phyloP scores from a whole-genome alignment of 345 rosid species.

The Streptanthus diversifolius region DNA sequence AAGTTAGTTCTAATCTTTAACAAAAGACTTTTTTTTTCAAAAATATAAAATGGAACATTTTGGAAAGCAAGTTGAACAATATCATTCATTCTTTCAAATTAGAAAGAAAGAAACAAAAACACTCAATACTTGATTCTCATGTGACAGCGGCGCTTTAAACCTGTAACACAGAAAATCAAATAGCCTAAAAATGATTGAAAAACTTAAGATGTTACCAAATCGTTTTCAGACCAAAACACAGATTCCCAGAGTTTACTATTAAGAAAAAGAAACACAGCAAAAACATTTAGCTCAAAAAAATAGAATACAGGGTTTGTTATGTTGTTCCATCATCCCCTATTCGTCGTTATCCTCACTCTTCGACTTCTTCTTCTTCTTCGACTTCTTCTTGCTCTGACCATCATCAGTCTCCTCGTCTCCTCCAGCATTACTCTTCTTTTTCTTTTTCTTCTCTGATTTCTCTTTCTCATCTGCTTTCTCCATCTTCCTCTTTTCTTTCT shows the following conservation, averaged over 20 bases:
- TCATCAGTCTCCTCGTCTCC: conserved; percentile 27
- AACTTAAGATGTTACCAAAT: not conserved
- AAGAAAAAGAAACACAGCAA: not conserved
- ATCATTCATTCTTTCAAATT: not conserved
- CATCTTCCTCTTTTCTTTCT: conserved; percentile 34
- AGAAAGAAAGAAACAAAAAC: not conserved
- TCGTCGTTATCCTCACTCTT: conserved; percentile 28
- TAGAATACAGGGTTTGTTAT: conserved; percentile 15
- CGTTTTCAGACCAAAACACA: conserved; percentile 6
- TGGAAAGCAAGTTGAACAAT: not conserved
- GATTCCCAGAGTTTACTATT: not conserved
- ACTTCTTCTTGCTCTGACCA: conserved; percentile 30
- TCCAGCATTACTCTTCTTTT: conserved; percentile 32
- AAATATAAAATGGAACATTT: not conserved
- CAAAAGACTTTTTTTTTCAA: too few species aligned
- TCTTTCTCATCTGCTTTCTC: conserved; percentile 21
- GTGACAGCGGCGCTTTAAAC: not conserved
- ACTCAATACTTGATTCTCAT: not conserved
- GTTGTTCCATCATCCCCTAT: conserved; percentile 24
- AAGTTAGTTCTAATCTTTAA: not conserved
- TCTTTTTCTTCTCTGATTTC: conserved; percentile 33
- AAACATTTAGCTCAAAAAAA: not conserved
- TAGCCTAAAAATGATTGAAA: not conserved
- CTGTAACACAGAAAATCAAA: not conserved
- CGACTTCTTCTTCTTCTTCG: conserved; percentile 33